Percentiles rank a stretch among this genome's conserved stretches.
Conservation (phyloP, 257 asterid species). For the Jaltomata sinuosa region DNA sequence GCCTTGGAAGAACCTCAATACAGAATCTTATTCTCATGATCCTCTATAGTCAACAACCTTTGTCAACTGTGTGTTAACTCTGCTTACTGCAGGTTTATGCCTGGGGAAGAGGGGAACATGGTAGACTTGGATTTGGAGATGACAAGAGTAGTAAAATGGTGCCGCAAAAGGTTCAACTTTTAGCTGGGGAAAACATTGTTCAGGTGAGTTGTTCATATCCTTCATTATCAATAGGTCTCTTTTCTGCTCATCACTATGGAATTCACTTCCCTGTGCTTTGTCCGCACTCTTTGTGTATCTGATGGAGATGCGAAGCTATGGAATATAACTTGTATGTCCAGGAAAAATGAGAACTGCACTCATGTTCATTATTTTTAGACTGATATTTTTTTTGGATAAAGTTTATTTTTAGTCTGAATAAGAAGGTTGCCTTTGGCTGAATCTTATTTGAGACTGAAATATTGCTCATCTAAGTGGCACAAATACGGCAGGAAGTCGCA, state of each 20-base stretch:
- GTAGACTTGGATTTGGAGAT: constrained; percentile 98
- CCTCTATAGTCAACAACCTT: not conserved
- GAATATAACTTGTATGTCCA: not conserved
- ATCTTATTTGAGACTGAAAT: not conserved
- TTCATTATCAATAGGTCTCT: not conserved
- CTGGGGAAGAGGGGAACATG: constrained; percentile 99
- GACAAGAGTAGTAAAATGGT: constrained; percentile 99
- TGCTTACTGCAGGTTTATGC: constrained; percentile 63
- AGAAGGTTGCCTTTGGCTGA: not conserved
- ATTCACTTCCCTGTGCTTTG: not conserved
- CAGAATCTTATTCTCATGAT: not conserved
- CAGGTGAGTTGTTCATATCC: constrained; percentile 43
- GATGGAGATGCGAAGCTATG: not conserved
- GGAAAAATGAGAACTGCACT: not conserved
- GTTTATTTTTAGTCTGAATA: not conserved
- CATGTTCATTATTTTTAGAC: not conserved
- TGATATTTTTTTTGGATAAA: not conserved
- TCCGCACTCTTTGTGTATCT: not conserved
- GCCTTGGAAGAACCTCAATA: not conserved
- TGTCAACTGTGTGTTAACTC: not conserved
- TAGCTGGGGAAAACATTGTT: constrained; percentile 75
- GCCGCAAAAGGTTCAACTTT: constrained; percentile 91
- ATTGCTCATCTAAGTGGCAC: not conserved
- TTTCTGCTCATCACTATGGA: not conserved
- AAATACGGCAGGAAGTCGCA: not conserved